Evolutionary conservation across 352 stramenopile genomes (phyloP), one percentile per base, ranked within the genome.

Genomic region (Pythium angustatum): DNA sequence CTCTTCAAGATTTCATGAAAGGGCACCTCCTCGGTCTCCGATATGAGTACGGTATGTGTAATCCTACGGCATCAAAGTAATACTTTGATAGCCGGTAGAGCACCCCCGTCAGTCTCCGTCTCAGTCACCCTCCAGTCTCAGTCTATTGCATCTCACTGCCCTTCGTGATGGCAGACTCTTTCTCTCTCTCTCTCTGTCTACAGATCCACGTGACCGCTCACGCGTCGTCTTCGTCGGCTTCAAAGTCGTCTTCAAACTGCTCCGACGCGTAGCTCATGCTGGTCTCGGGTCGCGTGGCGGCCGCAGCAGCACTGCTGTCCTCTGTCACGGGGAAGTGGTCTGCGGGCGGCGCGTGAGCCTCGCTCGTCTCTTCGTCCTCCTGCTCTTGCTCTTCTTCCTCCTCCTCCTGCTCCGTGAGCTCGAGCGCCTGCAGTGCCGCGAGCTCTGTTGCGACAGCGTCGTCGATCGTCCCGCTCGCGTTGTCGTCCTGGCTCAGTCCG

Each of bases 211-310:
- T n/a, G 21, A 33, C 7, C 2, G 17, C 33, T 36, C 31, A 66
- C 54, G 69, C 40, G 43, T 69, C 47, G n/a, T n/a, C n/a, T n/a
- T n/a, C n/a, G 21, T 68, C 58, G 21, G n/a, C 33, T 58, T 81
- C 70, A 66, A 76, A 66, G 24, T 87, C 81, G 31, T 87, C 72
- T 47, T 90, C 81, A 34, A 90, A 90, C 59, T 83, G 71, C 36
- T 90, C 78, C 7, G 76, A 85, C 15, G 68, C 66, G 58, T 90
- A 85, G 53, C 77, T 88, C 77, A 78, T 76, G 66, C 73, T 76
- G 15, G 80, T 90, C 51, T 81, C 76, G 0, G 80, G 80, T 10
- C 80, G 64, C 31, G 19, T 11, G 28, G 24, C 17, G 10, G 19
- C 41, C 19, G 1, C 40, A 11, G 4, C 19, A n/a, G 4, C 40